Conservation (phyloP, 2,329 filamentous ascomycete genomes). For the Rutstroemia sp. region DNA sequence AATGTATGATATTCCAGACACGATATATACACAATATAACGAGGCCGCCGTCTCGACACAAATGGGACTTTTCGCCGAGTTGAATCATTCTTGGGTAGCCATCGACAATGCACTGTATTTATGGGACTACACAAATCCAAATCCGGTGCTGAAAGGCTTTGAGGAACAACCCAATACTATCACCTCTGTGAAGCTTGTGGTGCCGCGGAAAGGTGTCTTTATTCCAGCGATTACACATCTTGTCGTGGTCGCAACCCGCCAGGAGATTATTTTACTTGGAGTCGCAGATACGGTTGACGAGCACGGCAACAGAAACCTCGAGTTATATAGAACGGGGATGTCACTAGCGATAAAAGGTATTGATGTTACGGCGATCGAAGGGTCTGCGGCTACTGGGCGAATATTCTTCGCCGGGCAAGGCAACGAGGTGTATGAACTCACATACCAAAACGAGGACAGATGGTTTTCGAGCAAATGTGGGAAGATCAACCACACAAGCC, state of each 20-base stretch:
- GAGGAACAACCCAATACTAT: conserved; percentile 86
- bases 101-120: conserved; percentile 95
- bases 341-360: conserved; percentile 66
- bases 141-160: conserved; percentile 84
- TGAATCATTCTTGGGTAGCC: conserved; percentile 91
- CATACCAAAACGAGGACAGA: conserved; percentile 93
- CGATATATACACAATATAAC: conserved; percentile 90
- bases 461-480: conserved; percentile 90
- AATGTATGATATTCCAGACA: conserved; percentile 84
- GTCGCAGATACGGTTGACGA: conserved; percentile 61
- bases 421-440: conserved; percentile 87
- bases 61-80: conserved; percentile 91
- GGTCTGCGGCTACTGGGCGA: conserved; percentile 70
- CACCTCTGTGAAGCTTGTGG: conserved; percentile 80
- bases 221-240: conserved; percentile 79
- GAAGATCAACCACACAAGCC: conserved; percentile 81
- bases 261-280: conserved; percentile 81
- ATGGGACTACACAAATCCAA: conserved; percentile 95
- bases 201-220: conserved; percentile 82
- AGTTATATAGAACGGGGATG: conserved; percentile 86
- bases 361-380: conserved; percentile 70
- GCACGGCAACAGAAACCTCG: conserved; percentile 64
- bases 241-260: conserved; percentile 78
- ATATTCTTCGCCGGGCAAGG: conserved; percentile 88
- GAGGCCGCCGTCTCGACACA: conserved; percentile 77